Evolutionary conservation across 2,329 filamentous ascomycete genomes (phyloP), one percentile per base, ranked within the genome.

Genomic region (Aphanoascus verrucosus): DNA sequence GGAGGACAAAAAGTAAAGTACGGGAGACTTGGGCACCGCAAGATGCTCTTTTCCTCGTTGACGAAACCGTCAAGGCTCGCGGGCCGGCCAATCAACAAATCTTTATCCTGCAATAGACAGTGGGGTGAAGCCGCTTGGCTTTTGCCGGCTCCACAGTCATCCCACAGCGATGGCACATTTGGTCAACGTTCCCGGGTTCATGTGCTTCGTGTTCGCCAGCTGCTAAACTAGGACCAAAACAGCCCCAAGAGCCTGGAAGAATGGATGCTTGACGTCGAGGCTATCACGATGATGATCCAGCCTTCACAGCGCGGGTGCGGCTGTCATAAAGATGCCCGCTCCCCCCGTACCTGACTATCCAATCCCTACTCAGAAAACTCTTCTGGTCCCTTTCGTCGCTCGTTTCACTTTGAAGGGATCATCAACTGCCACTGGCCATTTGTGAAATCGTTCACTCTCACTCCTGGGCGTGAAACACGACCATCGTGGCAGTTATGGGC

Each of bases 61-160:
- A 28, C 23, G 23, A 28, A 28, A 28, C 23, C 23, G 23, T 28
- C 23, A 28, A 28, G 23, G 23, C 23, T 28, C 7, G 23, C 23
- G 23, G 8, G 11, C 35, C 35, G 19, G 35, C 46, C 46, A 49
- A 49, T 49, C 46, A 40, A 6, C 35, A 49, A 20, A 20, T 5
- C 1, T 9, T 31, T 5, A 49, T 38, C 4, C 46, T 31, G 32
- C 35, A 49, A 49, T 49, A 49, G 35, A 12, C 46, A 40, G 35
- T 49, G 46, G 46, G 35, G 35, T 37, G 35, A 28, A 49, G 46
- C 45, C 37, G 45, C 46, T 40, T 49, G 15, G 12, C 45, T 7
- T 47, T 35, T 47, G 31, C 28, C 44, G 45, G 15, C 45, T 47
- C 45, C 45, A 47, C 45, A 37, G 17, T 9, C 32, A 44, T 49